Conservation (phyloP, 306 rosid genomes). For the Sechiopsis laciniata region DNA sequence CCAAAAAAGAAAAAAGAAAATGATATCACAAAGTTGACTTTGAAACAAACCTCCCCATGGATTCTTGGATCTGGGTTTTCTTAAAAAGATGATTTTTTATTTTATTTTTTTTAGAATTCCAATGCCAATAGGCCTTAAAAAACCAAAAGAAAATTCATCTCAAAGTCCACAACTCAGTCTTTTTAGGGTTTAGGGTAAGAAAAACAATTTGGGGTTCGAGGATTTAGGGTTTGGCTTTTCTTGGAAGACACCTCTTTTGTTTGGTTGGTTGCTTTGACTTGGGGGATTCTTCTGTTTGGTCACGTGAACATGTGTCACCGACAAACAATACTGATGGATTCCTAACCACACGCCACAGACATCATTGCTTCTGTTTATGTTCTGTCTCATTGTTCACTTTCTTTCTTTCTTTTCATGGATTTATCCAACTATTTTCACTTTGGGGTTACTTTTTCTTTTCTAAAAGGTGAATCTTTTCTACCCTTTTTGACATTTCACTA, state of each 20-base stretch:
- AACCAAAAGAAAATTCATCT: background rate
- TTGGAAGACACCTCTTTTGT: constrained; percentile 16
- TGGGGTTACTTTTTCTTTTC: background rate
- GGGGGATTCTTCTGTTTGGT: background rate
- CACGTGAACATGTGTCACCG: constrained; percentile 11
- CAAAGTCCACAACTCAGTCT: too few species aligned
- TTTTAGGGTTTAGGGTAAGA: too few species aligned
- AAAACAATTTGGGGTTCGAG: too few species aligned
- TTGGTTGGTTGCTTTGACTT: constrained; percentile 6
- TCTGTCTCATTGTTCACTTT: background rate
- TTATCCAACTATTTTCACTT: background rate
- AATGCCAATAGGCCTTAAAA: background rate
- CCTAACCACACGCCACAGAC: background rate
- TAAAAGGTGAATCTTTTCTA: background rate
- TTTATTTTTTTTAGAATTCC: background rate
- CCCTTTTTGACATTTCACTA: background rate
- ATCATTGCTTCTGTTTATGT: background rate
- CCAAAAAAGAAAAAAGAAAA: too few species aligned
- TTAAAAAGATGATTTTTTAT: background rate
- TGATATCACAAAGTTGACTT: constrained; percentile 16
- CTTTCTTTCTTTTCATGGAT: too few species aligned
- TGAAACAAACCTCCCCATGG: background rate
- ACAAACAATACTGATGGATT: constrained; percentile 6
- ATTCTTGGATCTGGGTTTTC: constrained; percentile 23
- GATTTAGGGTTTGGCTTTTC: background rate